Base-by-base conservation (phyloP, 2,329 filamentous ascomycete genomes). In the Fusarium chaquense region DNA sequence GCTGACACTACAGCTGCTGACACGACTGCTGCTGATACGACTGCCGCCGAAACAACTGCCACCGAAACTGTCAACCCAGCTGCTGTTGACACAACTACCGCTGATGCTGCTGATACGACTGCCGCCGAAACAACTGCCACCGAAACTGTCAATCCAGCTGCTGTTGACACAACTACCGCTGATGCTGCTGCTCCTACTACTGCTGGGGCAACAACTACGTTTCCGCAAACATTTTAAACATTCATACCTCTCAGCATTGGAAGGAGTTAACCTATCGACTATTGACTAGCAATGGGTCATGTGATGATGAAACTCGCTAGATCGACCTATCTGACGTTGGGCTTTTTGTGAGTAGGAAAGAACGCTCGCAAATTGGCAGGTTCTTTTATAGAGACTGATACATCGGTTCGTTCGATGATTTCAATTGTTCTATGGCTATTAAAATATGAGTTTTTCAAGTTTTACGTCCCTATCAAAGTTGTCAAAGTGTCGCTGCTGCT, bases 1-100 rank as follows among this genome's bases (percentile, higher is more conserved):
- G 6, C 36, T 9, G 35, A 38, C 0, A 20, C 36, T 2, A 20
- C 36, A 2, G 18, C n/a, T 0, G n/a, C 36, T 3, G 36, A 16
- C 2, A 33, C 32, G 5, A 33, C 12, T 16, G 32, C 4, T 16
- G 15, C 32, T 16, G 32, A 20, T 1, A 12, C n/a, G 3, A 38
- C 36, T 12, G n/a, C 36, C 1, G 5, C 11, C 2, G 36, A 38
- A 6, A 12, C n/a, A 6, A 38, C 36, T 12, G n/a, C 36, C 2
- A 2, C 11, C 3, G 36, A 38, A 6, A 20, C 20, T 20, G 20
- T 20, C 20, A 20, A 20, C 3, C n/a, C 36, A 4, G 18, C 36
- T 20, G 36, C 36, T 4, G 10, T 4, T 20, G 36, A n/a, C 5
- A 40, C 36, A 12, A 36, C 35, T n/a, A 13, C 16, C 15, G 6